Evolutionary conservation across 164 flowering plant species (phyloP).

Genomic region (Santalum album): DNA sequence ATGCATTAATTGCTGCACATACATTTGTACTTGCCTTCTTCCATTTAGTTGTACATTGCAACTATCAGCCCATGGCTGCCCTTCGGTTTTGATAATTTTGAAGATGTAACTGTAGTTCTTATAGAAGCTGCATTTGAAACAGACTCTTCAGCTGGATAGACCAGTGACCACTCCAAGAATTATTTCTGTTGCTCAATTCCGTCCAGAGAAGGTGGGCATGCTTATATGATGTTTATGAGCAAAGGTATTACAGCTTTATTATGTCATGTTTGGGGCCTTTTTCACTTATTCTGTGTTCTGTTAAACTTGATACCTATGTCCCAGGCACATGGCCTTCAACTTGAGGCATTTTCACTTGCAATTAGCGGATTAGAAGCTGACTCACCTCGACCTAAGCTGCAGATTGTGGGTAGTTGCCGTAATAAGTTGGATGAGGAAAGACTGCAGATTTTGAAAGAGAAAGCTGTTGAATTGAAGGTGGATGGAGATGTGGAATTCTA

Average conservation of each 20-base stretch:
- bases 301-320: constrained; percentile 10
- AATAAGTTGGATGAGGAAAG: constrained; percentile 74
- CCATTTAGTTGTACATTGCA: not conserved
- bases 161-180: constrained; percentile 29
- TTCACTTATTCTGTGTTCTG: constrained; percentile 1
- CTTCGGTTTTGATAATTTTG: not conserved
- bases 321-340: constrained; percentile 86
- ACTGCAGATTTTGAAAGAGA: constrained; percentile 62
- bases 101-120: not conserved
- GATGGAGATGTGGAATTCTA: constrained; percentile 71
- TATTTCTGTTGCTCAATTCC: constrained; percentile 92
- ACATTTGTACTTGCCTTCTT: not conserved
- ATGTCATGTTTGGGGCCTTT: constrained; percentile 15
- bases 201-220: constrained; percentile 91
- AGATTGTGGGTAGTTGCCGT: constrained; percentile 93
- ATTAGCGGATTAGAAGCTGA: constrained; percentile 36
- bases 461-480: constrained; percentile 48
- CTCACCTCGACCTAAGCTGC: constrained; percentile 74
- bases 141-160: constrained; percentile 82
- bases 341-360: constrained; percentile 81
- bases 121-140: constrained; percentile 14
- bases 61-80: not conserved
- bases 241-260: constrained; percentile 17
- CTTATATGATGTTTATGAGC: constrained; percentile 14
- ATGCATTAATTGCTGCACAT: too few relatives aligned